Evolutionary conservation across 1,139 yeast species (phyloP), one percentile per base, ranked within the genome.

Genomic region (Suhomyces yuchorum): DNA sequence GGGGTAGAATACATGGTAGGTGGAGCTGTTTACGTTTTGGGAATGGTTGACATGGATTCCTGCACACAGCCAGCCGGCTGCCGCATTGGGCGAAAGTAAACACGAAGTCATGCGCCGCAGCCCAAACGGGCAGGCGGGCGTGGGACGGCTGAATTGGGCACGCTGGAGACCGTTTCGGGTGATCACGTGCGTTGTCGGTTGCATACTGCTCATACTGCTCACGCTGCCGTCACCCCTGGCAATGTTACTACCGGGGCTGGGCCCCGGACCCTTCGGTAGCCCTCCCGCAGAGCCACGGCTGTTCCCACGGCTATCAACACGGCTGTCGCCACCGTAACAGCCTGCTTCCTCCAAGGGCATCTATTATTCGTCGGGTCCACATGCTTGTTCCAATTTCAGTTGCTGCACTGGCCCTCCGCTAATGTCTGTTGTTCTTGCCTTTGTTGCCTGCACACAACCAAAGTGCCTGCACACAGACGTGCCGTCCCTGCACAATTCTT

Each of bases 61-160:
- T 37, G 39, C 30, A 37, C n/a, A 14, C 12, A 15, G 24, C 14
- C 18, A 20, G 12, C 12, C 19, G 18, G 15, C 15, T 11, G 15
- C 46, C 39, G 34, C 32, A 28, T 37, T 30, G 41, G 46, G 37
- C 19, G 19, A 30, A 34, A 24, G 42, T 37, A 43, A 43, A 43
- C 46, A 43, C 17, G 17, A 18, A 23, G 42, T 38, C 46, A 43
- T 43, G 46, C 46, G 35, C n/a, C 26, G 30, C 23, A 14, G 3
- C 39, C 39, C 30, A 15, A 37, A 23, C 39, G 20, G 39, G 39
- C 39, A n/a, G 23, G 39, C 39, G 39, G 39, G 32, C 39, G 22
- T 37, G 39, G 39, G 39, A 30, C 46, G 46, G 46, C 46, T 43
- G 46, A 24, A 40, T 40, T 40, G 43, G 43, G 43, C 15, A 15